These are phyloP conservation scores for Russula sp. DNA, from an alignment of 768 basidiomycete genomes.

Conservation along the genomic window DNA sequence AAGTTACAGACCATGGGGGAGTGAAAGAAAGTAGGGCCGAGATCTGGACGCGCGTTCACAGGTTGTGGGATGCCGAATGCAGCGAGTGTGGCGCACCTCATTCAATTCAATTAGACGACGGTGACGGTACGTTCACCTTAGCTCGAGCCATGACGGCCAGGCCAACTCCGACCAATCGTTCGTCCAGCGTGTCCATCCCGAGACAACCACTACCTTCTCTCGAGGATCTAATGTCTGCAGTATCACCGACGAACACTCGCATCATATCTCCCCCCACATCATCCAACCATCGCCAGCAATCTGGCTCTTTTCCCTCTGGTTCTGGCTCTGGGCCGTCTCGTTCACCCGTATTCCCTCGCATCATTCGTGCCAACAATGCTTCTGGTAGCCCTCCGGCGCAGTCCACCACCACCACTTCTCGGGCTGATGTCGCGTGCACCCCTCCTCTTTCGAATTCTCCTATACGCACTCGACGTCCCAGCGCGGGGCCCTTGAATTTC, in stretches of 20 bases:
- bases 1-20: slow-evolving; percentile 14
- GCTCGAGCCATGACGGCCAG: slow-evolving; percentile 26
- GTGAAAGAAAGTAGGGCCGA: neutral
- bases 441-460: slow-evolving; percentile 39
- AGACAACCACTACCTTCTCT: slow-evolving; percentile 47
- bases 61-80: neutral
- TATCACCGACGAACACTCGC: slow-evolving; percentile 49
- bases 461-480: slow-evolving; percentile 41
- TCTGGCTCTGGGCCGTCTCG: slow-evolving; percentile 39
- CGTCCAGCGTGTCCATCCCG: slow-evolving; percentile 64
- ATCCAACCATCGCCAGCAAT: slow-evolving; percentile 38
- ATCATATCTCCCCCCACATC: slow-evolving; percentile 34
- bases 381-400: slow-evolving; percentile 26
- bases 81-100: neutral
- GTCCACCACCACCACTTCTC: slow-evolving; percentile 22
- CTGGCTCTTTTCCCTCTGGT: slow-evolving; percentile 30
- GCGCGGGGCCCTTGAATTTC: slow-evolving; percentile 27
- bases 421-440: slow-evolving; percentile 38
- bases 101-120: neutral
- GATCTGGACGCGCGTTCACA: slow-evolving; percentile 6
- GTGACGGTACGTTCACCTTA: neutral
- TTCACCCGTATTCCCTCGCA: slow-evolving; percentile 53
- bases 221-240: slow-evolving; percentile 45
- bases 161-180: slow-evolving; percentile 48
- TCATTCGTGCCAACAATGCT: slow-evolving; percentile 51